These are phyloP conservation scores for Pholiota molesta DNA, from an alignment of 768 basidiomycete genomes.

Conservation along the genomic window DNA sequence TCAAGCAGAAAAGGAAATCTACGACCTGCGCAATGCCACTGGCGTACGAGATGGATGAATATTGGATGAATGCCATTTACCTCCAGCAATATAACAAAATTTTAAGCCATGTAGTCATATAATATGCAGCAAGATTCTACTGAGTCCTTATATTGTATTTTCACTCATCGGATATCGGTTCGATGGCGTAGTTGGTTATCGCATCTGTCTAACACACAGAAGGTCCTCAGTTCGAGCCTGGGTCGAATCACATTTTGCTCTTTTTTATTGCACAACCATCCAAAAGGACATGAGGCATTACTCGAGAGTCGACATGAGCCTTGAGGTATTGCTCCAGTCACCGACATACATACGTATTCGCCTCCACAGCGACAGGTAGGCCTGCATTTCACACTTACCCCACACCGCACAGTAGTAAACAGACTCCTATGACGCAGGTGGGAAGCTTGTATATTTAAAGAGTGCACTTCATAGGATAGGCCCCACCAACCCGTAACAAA, in stretches of 20 bases:
- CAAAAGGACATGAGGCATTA: not conserved
- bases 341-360: not conserved
- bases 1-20: not conserved
- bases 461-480: too few relatives aligned
- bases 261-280: not conserved
- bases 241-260: slow-evolving; percentile 44
- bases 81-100: too few relatives aligned
- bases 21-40: too few relatives aligned
- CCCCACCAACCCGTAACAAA: too few relatives aligned
- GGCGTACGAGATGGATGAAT: too few relatives aligned
- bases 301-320: too few relatives aligned
- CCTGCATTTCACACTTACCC: too few relatives aligned
- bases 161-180: too few relatives aligned
- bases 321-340: not conserved
- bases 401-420: not conserved
- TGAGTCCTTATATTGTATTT: too few relatives aligned
- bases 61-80: too few relatives aligned
- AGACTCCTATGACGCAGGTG: slow-evolving; percentile 5
- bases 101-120: too few relatives aligned
- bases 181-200: slow-evolving; percentile 71
- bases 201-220: slow-evolving; percentile 86
- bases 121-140: too few relatives aligned
- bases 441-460: not conserved
- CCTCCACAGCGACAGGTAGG: not conserved
- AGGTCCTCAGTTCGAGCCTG: slow-evolving; percentile 76